phyloP scores from a whole-genome alignment of 257 asterid genomes.

The Jasminum sambac region DNA sequence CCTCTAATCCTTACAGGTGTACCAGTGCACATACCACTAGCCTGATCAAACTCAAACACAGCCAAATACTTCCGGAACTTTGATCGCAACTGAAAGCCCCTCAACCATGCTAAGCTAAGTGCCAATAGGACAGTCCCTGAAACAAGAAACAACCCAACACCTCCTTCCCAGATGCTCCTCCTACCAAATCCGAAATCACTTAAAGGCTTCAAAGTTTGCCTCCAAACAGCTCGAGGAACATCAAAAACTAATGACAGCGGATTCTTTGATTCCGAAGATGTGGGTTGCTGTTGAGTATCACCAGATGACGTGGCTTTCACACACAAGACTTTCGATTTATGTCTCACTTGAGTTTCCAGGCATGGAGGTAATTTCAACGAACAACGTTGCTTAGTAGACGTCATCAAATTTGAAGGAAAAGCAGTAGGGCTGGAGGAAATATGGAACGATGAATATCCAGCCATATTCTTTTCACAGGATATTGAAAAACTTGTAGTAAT shows the following conservation, averaged over 20 bases:
- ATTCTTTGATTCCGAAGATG: conserved; percentile 41
- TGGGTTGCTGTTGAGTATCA: conserved; percentile 35
- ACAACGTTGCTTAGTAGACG: conserved; percentile 35
- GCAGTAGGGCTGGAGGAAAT: conserved; percentile 45
- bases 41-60: conserved; percentile 86
- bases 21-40: conserved; percentile 90
- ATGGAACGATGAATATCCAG: conserved; percentile 44
- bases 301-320: conserved; percentile 52
- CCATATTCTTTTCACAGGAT: conserved; percentile 41
- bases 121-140: conserved; percentile 80
- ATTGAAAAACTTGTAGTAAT: not conserved
- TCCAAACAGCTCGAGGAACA: conserved; percentile 72
- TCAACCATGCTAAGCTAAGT: conserved; percentile 91
- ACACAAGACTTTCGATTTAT: conserved; percentile 28
- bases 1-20: conserved; percentile 96
- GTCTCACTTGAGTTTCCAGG: conserved; percentile 31
- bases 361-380: conserved; percentile 44
- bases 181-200: conserved; percentile 90
- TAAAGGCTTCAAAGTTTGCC: conserved; percentile 76
- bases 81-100: conserved; percentile 85
- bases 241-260: conserved; percentile 58
- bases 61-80: conserved; percentile 82
- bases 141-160: conserved; percentile 88
- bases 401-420: conserved; percentile 36
- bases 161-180: conserved; percentile 99